Percentiles rank a stretch among this genome's conserved stretches.
Evolutionary conservation across 345 rosid genomes (phyloP).

Genomic region (Eucalyptus victrix): DNA sequence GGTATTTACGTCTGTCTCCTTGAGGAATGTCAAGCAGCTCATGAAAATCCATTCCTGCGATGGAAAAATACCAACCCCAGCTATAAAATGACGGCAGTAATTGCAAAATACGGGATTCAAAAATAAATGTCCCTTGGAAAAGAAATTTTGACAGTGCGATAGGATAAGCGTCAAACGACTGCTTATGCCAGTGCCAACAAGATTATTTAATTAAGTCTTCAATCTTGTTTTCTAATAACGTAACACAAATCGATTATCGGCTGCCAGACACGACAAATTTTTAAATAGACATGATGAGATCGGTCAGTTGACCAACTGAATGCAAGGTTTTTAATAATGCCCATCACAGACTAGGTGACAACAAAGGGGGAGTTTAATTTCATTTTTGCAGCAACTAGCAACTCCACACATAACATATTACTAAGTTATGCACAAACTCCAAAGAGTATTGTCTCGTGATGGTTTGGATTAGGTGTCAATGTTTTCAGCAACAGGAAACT

Average conservation of each 20-base stretch:
- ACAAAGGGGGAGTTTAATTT: background rate
- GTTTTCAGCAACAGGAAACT: background rate
- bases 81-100: background rate
- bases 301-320: background rate
- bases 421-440: background rate
- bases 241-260: background rate
- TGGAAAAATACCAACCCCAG: background rate
- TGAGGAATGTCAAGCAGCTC: conserved; percentile 88
- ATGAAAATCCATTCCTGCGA: conserved; percentile 86
- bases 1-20: conserved; percentile 92
- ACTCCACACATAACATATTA: background rate
- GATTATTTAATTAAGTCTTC: background rate
- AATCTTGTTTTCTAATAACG: background rate
- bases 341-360: background rate
- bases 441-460: background rate
- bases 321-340: background rate
- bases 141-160: background rate
- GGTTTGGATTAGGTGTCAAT: background rate
- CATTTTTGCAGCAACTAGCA: background rate
- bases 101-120: background rate
- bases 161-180: background rate
- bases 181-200: background rate
- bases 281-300: background rate
- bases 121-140: background rate
- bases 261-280: background rate